These are phyloP conservation scores for Cercospora zeina DNA, from an alignment of 2,329 filamentous ascomycete species.

Conservation along the genomic window DNA sequence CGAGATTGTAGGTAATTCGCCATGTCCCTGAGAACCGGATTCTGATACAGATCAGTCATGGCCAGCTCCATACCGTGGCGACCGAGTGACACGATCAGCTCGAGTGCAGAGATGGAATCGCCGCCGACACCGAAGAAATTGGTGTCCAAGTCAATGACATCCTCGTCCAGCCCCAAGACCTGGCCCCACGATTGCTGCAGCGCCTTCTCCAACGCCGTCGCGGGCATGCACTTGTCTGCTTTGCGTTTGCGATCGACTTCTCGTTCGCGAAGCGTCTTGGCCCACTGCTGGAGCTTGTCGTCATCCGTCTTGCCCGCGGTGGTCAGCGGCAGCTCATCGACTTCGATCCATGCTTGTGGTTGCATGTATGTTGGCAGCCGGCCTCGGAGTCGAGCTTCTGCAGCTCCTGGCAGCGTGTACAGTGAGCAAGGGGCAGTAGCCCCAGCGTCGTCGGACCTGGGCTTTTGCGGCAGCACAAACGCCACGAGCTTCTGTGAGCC, in stretches of 20 bases:
- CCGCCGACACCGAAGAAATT: conserved; percentile 46
- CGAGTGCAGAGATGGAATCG: conserved; percentile 44
- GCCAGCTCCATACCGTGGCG: conserved; percentile 32
- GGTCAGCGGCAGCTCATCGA: neutral
- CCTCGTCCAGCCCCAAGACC: neutral
- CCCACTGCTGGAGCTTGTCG: neutral
- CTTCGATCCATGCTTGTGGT: neutral
- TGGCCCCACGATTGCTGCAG: conserved; percentile 41
- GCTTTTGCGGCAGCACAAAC: conserved; percentile 42
- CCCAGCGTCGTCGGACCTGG: conserved; percentile 46
- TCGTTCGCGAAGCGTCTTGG: neutral
- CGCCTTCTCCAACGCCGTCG: conserved; percentile 17
- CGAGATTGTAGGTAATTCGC: neutral
- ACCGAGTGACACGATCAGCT: conserved; percentile 31
- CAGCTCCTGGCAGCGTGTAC: conserved; percentile 25
- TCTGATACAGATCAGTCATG: conserved; percentile 46
- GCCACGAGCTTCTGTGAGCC: conserved; percentile 40
- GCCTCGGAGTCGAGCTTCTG: neutral
- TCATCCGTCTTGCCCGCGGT: neutral
- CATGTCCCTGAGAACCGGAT: conserved; percentile 7
- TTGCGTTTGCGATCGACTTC: conserved; percentile 15
- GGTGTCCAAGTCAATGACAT: conserved; percentile 36
- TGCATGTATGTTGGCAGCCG: neutral
- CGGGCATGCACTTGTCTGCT: conserved; percentile 22
- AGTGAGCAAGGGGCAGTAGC: conserved; percentile 29